These are phyloP conservation scores for Picochlorum sp. DNA, from an alignment of 139 green algal genomes.

Conservation along the genomic window DNA sequence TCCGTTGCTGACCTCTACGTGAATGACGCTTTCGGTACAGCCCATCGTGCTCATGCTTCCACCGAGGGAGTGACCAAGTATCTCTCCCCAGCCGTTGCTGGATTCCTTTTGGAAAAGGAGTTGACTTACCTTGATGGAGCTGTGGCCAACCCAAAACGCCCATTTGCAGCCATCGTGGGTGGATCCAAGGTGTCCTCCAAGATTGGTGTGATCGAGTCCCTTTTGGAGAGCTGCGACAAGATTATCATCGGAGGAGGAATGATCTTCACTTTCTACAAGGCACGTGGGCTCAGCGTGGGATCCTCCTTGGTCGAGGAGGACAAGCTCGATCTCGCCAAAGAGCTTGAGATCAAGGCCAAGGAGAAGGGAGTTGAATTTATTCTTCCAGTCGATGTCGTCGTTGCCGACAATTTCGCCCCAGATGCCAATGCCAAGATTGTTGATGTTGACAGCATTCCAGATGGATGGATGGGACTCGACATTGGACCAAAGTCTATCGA, in stretches of 20 bases:
- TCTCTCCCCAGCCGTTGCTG: slow-evolving; percentile 47
- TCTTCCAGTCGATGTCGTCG: slow-evolving; percentile 86
- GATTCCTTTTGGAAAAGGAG: slow-evolving; percentile 91
- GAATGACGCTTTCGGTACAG: slow-evolving; percentile 98
- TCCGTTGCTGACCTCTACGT: slow-evolving; percentile 91
- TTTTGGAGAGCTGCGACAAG: slow-evolving; percentile 92
- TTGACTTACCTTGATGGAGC: slow-evolving; percentile 91
- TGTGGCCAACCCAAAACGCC: slow-evolving; percentile 79
- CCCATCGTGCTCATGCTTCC: slow-evolving; percentile 95
- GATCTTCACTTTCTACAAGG: slow-evolving; percentile 99
- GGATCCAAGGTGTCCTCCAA: slow-evolving; percentile 98
- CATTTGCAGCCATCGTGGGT: slow-evolving; percentile 96
- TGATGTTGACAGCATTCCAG: slow-evolving; percentile 69
- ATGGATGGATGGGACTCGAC: slow-evolving; percentile 98
- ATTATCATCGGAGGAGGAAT: slow-evolving; percentile 88
- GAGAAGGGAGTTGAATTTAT: slow-evolving; percentile 87
- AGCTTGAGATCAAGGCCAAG: slow-evolving; percentile 76
- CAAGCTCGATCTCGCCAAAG: slow-evolving; percentile 94
- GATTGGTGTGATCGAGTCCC: slow-evolving; percentile 97
- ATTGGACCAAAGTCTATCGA: slow-evolving; percentile 87
- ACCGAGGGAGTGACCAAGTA: slow-evolving; percentile 96
- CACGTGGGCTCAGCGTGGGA: slow-evolving; percentile 71
- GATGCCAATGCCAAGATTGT: slow-evolving; percentile 79
- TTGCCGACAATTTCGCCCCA: slow-evolving; percentile 91
- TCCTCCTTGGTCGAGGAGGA: slow-evolving; percentile 97